Conservation (phyloP, 2,329 filamentous ascomycete genomes). For the Gremmenia infestans region DNA sequence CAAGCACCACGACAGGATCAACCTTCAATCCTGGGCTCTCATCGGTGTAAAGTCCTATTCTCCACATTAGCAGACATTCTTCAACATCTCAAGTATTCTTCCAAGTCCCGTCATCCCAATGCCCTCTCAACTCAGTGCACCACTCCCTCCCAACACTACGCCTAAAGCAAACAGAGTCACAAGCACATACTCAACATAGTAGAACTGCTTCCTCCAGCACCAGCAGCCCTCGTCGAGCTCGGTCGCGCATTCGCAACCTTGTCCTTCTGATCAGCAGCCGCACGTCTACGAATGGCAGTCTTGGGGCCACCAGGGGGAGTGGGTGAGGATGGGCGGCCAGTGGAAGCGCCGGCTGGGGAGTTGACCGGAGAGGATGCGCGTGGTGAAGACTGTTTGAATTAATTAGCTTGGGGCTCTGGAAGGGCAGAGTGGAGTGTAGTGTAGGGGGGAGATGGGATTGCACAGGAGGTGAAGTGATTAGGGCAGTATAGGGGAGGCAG, state of each 20-base stretch:
- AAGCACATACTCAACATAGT: slow-evolving; percentile 87
- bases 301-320: slow-evolving; percentile 89
- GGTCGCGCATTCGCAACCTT: slow-evolving; percentile 92
- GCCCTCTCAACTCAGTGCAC: neutral
- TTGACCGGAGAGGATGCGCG: slow-evolving; percentile 52
- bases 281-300: slow-evolving; percentile 90
- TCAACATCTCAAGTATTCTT: neutral
- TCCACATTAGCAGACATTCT: slow-evolving; percentile 8
- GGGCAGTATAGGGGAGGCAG: neutral
- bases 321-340: slow-evolving; percentile 79
- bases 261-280: slow-evolving; percentile 95
- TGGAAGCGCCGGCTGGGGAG: slow-evolving; percentile 50
- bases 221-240: slow-evolving; percentile 85
- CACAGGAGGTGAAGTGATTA: neutral
- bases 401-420: neutral
- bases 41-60: slow-evolving; percentile 85
- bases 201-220: slow-evolving; percentile 91
- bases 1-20: slow-evolving; percentile 94
- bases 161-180: neutral
- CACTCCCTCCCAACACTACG: neutral
- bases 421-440: neutral
- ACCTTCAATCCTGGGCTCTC: slow-evolving; percentile 97
- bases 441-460: neutral
- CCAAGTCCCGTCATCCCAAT: neutral
- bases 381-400: slow-evolving; percentile 30